phyloP scores from a whole-genome alignment of 306 rosid genomes.

The Quercus berberidifolia region DNA sequence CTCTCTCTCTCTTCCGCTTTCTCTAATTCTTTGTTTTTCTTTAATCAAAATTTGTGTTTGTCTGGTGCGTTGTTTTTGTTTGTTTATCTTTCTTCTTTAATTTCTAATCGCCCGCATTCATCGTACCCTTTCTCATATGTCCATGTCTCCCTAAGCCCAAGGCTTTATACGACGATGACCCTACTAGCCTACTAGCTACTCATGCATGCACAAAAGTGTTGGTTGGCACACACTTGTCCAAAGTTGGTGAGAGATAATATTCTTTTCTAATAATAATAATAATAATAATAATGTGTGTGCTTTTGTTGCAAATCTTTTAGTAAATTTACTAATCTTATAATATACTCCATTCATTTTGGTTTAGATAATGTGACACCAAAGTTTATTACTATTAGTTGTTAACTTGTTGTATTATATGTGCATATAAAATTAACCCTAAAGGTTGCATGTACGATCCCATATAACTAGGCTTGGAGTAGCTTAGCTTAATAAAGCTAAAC shows the following conservation, averaged over 20 bases:
- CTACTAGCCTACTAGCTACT: neutral
- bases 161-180: conserved; percentile 12
- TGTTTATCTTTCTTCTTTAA: conserved; percentile 24
- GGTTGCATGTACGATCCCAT: neutral
- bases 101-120: conserved; percentile 72
- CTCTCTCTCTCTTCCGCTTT: neutral
- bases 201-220: neutral
- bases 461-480: neutral
- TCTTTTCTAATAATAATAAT: neutral
- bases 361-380: neutral
- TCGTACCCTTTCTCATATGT: conserved; percentile 63
- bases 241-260: neutral
- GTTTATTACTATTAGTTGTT: neutral
- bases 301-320: too few species aligned
- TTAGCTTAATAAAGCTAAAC: neutral
- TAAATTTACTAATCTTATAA: too few species aligned
- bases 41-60: conserved; percentile 38
- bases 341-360: neutral
- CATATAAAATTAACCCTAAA: neutral
- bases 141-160: conserved; percentile 38
- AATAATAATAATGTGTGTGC: too few species aligned
- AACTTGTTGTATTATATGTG: too few species aligned
- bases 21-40: neutral
- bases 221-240: neutral
- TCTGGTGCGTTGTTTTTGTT: conserved; percentile 34